A percentile compares a stretch with the other conserved stretches of the same genome.
These are phyloP conservation scores for Arthrocladium fulminans DNA, from an alignment of 2,329 filamentous ascomycete species.

Conservation along the genomic window DNA sequence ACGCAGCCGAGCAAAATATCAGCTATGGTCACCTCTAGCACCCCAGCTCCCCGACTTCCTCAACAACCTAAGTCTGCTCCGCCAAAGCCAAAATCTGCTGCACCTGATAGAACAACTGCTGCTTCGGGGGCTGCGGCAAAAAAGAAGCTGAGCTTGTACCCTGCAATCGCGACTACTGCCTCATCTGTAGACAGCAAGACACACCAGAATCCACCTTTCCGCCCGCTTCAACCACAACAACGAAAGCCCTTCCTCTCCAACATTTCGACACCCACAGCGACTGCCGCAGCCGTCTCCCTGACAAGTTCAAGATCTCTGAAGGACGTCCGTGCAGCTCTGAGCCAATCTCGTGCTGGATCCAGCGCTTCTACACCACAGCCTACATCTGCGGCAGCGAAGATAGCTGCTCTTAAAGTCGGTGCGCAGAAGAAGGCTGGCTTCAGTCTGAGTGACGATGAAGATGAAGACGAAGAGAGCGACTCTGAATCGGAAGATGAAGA, in stretches of 20 bases:
- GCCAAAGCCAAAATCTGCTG: neutral
- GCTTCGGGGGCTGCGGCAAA: slow-evolving; percentile 3
- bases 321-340: neutral
- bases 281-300: slow-evolving; percentile 4
- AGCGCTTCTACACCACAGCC: slow-evolving; percentile 9
- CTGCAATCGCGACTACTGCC: neutral
- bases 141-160: neutral
- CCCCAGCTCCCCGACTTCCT: neutral
- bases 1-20: neutral
- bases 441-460: slow-evolving; percentile 4
- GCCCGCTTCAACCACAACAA: slow-evolving; percentile 4
- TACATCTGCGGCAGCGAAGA: slow-evolving; percentile 6
- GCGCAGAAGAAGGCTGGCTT: slow-evolving; percentile 4
- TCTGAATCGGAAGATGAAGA: neutral
- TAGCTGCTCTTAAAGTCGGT: neutral
- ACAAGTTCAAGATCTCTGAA: slow-evolving; percentile 1
- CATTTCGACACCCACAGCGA: neutral
- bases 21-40: neutral
- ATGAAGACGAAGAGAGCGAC: slow-evolving; percentile 3
- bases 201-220: slow-evolving; percentile 5
- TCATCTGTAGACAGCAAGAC: slow-evolving; percentile 1
- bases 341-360: neutral
- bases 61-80: slow-evolving; percentile 4
- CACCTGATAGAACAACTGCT: neutral
- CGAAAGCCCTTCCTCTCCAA: neutral